Evolutionary conservation across 2,329 filamentous ascomycete genomes (phyloP), one percentile per base, ranked within the genome.

Genomic region (Biscogniauxia mediterranea): DNA sequence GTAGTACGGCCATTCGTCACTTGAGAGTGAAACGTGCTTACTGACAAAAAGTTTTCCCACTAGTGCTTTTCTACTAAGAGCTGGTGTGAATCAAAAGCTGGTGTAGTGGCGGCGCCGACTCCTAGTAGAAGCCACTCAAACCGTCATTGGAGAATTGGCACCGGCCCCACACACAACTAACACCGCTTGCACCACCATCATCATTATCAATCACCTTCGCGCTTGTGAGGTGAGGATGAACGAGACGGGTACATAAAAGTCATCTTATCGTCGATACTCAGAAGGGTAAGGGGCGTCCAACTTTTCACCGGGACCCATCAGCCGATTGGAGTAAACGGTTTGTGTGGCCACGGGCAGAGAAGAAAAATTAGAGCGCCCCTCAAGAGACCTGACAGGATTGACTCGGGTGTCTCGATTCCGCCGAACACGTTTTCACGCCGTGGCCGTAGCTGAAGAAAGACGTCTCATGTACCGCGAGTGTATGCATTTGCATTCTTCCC

Each of bases 61-160:
- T 46, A 58, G 54, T 58, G 28, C 7, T 38, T 55, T 13, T 17
- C 46, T 20, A 19, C 57, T 58, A 21, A 6, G 19, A 21, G 50
- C 56, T 64, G 60, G 58, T 62, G 32, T 63, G 57, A 61, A 58
- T 59, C 58, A 61, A 61, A 51, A 59, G 56, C 53, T 66, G 64
- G 61, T 64, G 64, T 66, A 60, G 64, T 67, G 58, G 64, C 61
- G 62, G 57, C 63, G 55, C 56, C 60, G 60, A 65, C 57, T 67
- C 23, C 60, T 64, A 52, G 63, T 64, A 52, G 63, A 54, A 52
- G 38, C 26, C 54, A 32, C 32, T 11, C 11, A 46, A 46, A 17
- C 13, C 38, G 11, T 58, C 56, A 67, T 67, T 67, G 65, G 65
- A 61, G 65, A 67, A 67, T 63, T 59, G 28, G n/a, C 59, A 38